Base-by-base conservation (phyloP, 495 filamentous ascomycete species). In the Cairneyella variabilis region DNA sequence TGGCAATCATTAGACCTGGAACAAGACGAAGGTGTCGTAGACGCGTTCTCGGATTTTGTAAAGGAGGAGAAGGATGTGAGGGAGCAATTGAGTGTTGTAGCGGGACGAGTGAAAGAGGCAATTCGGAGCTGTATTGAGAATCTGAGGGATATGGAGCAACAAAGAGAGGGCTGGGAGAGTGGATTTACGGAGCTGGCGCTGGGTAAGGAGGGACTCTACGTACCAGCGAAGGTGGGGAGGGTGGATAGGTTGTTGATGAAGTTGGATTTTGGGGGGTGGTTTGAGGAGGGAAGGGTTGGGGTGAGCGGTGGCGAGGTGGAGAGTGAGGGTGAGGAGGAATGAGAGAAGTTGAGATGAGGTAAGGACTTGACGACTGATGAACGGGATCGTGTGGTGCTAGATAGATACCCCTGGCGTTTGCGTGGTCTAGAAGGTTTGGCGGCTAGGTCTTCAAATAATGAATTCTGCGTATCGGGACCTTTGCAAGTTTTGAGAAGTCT, bases 211-310 rank as follows among this genome's bases (percentile, higher is more conserved):
- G 74, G 68, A 18, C 64, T 57, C 34, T 90, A 83, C 64, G 74
- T 79, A 47, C 84, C 86, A 6, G 74, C 78, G 48, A 80, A 82
- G 39, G 76, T 83, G 3, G 84, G 83, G 2, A 86, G 89, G 7
- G 81, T 93, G 20, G 88, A 92, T 71, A 73, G 87, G 47, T 71
- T 95, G 64, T 64, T 95, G 39, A 91, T 95, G 87, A 91, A 92
- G 65, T 69, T 95, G 52, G 90, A 93, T 71, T 90, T 89, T 56
- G 73, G 71, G 1, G 67, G 66, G 8, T 76, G 73, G 73, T 71
- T 74, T 53, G 51, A 63, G n/a, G n/a, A n/a, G n/a, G n/a, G n/a
- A n/a, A n/a, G n/a, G n/a, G n/a, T n/a, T n/a, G n/a, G n/a, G n/a
- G n/a, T n/a, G n/a, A n/a, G n/a, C n/a, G n/a, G n/a, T n/a, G n/a